These are phyloP conservation scores for Tolypocladium tropicale DNA, from an alignment of 2,329 filamentous ascomycete genomes.

Conservation along the genomic window DNA sequence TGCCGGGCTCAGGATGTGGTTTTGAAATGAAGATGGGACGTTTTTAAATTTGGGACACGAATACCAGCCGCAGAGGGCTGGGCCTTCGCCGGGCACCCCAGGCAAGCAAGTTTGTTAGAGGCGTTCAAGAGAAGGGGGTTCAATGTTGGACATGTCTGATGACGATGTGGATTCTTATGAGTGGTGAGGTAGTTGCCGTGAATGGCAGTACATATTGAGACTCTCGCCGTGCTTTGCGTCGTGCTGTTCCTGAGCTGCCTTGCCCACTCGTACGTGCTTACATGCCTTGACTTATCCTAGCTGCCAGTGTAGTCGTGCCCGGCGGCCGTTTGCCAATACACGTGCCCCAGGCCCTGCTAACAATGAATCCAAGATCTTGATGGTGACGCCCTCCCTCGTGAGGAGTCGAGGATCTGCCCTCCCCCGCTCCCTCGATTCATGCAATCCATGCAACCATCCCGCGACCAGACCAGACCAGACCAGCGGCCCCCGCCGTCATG, in stretches of 20 bases:
- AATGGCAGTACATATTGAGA: neutral
- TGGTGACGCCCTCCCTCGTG: neutral
- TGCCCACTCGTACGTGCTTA: neutral
- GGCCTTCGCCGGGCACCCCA: slow-evolving; percentile 1
- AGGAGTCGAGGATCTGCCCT: neutral
- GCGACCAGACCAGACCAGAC: neutral
- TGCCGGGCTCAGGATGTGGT: neutral
- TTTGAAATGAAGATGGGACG: neutral
- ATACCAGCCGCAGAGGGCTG: slow-evolving; percentile 3
- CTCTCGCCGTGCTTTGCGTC: neutral
- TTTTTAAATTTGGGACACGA: slow-evolving; percentile 2
- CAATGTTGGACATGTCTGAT: slow-evolving; percentile 5
- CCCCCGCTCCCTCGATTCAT: neutral
- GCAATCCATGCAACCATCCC: neutral
- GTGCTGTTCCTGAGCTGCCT: neutral
- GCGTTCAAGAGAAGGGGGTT: slow-evolving; percentile 1
- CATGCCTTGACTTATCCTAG: neutral
- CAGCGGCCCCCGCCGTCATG: neutral
- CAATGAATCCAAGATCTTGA: neutral
- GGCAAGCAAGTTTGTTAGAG: neutral
- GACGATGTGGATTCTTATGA: slow-evolving; percentile 15
- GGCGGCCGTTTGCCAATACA: too few relatives aligned
- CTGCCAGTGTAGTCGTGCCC: too few relatives aligned
- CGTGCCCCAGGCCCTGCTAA: too few relatives aligned
- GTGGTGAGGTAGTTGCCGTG: slow-evolving; percentile 9